Evolutionary conservation across 306 rosid genomes (phyloP).

Genomic region (Echinosophora koreensis): DNA sequence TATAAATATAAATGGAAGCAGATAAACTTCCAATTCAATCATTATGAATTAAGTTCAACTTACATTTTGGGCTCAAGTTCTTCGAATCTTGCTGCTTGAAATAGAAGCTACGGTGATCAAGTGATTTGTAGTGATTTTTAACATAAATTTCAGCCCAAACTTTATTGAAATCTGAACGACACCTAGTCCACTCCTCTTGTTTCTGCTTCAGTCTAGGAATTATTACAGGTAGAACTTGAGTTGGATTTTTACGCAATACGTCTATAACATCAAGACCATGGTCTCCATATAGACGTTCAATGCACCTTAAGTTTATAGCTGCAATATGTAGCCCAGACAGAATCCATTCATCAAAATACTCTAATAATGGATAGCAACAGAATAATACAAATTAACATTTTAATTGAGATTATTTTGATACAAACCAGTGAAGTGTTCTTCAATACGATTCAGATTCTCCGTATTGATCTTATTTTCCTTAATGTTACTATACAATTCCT

Average conservation of each 20-base stretch:
- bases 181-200: conserved; percentile 97
- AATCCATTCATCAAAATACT: conserved; percentile 33
- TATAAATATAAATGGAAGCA: conserved; percentile 8
- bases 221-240: conserved; percentile 82
- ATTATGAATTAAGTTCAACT: conserved; percentile 48
- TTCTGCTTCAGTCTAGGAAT: conserved; percentile 95
- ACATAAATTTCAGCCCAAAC: conserved; percentile 98
- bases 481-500: conserved; percentile 77
- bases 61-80: conserved; percentile 95
- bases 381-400: conserved; percentile 20
- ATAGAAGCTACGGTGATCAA: conserved; percentile 98
- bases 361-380: conserved; percentile 20
- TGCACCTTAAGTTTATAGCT: conserved; percentile 94
- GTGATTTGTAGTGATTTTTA: conserved; percentile 96
- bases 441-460: conserved; percentile 68
- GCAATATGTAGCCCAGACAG: conserved; percentile 42
- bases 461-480: conserved; percentile 66
- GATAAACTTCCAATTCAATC: neutral
- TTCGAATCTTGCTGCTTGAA: conserved; percentile 99
- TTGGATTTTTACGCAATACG: conserved; percentile 86
- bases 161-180: conserved; percentile 92
- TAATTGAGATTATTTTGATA: conserved; percentile 40
- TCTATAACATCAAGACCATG: conserved; percentile 98
- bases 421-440: conserved; percentile 92
- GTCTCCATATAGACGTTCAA: conserved; percentile 96